Evolutionary conservation across 2,329 filamentous ascomycete species (phyloP), one percentile per base, ranked within the genome.

Genomic region (Colletotrichum euphorbiae): DNA sequence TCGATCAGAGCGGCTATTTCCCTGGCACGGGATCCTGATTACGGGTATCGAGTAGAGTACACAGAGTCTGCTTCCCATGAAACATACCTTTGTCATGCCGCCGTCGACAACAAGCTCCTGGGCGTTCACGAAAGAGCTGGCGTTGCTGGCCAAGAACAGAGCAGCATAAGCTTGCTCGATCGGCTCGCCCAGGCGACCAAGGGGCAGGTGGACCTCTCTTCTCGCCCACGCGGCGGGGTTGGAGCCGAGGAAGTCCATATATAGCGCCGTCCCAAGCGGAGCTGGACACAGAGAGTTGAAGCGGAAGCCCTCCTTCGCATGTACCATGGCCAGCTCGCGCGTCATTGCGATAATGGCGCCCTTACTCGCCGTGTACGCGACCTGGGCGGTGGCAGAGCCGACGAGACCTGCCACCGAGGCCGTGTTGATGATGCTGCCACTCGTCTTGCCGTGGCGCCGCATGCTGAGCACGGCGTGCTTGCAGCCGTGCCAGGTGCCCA

Each of bases 291-390:
- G 81, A 0, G 90, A 83, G 75, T 93, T 93, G 82, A 93, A 93
- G 43, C 91, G 82, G 79, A 87, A 90, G n/a, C 90, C 90, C 74
- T 93, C 91, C 31, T 89, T 82, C 7, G 91, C 91, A 77, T 93
- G 91, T 12, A 92, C 89, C 75, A 93, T 91, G 6, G 91, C 90
- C 72, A 93, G 76, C 75, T 93, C 91, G 60, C 91, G 83, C 24
- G 91, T 93, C 85, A 93, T 82, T 2, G 91, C 91, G 48, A 93
- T 79, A 2, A 93, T 91, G 0, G 91, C 91, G 48, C 91, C 91
- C 79, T 93, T 93, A 76, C 88, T 91, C 5, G 91, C 90, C 0
- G 91, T 93, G 76, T 93, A 93, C 2, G 91, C 91, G 62, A 92
- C 78, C 76, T 93, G 91, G 0, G 91, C 90, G 2, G 91, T 91